phyloP scores from a whole-genome alignment of 257 asterid genomes.

The Penstemon davidsonii region DNA sequence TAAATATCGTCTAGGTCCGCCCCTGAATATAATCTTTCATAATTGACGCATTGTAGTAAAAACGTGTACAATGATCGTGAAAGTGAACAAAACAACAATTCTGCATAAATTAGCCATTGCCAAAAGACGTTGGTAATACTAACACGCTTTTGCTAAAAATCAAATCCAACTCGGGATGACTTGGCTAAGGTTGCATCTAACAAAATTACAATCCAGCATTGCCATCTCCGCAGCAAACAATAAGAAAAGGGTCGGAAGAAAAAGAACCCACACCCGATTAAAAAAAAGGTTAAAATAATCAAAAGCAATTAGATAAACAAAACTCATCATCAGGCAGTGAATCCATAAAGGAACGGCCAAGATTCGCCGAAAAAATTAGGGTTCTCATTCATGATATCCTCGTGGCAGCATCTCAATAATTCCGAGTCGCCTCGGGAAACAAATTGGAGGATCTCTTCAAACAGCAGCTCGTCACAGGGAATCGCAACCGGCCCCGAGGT shows the following conservation, averaged over 20 bases:
- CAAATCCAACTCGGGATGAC: conserved; percentile 36
- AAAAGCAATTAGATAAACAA: no score
- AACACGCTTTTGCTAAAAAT: conserved; percentile 24
- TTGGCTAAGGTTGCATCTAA: conserved; percentile 13
- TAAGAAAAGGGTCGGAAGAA: neutral
- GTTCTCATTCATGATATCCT: conserved; percentile 34
- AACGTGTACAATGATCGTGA: no score
- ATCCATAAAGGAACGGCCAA: conserved; percentile 57
- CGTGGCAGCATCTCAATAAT: conserved; percentile 50
- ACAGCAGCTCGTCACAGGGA: conserved; percentile 74
- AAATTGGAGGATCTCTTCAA: conserved; percentile 61
- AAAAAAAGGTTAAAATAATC: conserved; percentile 7
- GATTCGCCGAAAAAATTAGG: conserved; percentile 47
- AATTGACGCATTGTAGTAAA: no score
- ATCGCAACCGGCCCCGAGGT: conserved; percentile 62
- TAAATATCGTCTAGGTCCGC: no score
- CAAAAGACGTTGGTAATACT: conserved; percentile 32
- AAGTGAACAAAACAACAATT: neutral
- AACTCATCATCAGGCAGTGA: conserved; percentile 28
- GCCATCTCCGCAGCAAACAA: conserved; percentile 36
- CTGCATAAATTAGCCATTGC: conserved; percentile 9
- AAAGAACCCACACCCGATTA: neutral
- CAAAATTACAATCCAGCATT: neutral
- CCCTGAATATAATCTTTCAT: no score
- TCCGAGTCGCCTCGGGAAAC: conserved; percentile 38